Evolutionary conservation across 192 early-diverging fungal species (phyloP), one percentile per base, ranked within the genome.

Genomic region (Podila horticola): DNA sequence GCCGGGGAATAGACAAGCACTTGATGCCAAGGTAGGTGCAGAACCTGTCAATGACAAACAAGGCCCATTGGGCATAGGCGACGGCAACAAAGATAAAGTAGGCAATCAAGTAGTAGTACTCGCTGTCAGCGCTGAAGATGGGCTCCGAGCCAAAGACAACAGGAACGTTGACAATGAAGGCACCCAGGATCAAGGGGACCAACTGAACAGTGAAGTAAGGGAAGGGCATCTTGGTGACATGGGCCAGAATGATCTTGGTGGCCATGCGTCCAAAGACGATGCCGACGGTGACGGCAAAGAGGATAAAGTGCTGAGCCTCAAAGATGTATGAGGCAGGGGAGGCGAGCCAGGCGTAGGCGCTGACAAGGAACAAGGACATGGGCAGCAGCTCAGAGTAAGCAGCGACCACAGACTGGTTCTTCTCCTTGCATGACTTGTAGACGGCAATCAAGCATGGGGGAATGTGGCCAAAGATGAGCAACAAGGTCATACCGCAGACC

Each of bases 171-270:
- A 90, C 79, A 34, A 96, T 72, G n/a, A 88, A 72, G 3, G 91
- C 92, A 22, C 94, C 96, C 8, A 93, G 11, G 28, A 92, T 83
- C 52, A 96, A 72, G 26, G 95, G 96, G 30, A 93, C 74, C 71
- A 94, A 74, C 64, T 95, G 87, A 28, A 92, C 90, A 17, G 93
- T 94, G 84, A 92, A 97, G 71, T 88, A 91, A 48, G 96, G 96
- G 85, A 93, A 97, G 30, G 82, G 74, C 74, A 86, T 90, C 84
- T 94, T 93, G 31, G 94, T 95, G 50, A 97, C 87, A 64, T 97
- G 96, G 29, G 94, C 92, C 81, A 97, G 81, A 64, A 97, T 95
- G 63, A 97, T 96, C 71, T 95, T 94, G 71, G 94, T 93, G 59
- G 93, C 94, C 82, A 95, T 92, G 68, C 94, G 91, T 33, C 94